phyloP scores from a whole-genome alignment of 2,329 filamentous ascomycete species.

The Venturia aucupariae region DNA sequence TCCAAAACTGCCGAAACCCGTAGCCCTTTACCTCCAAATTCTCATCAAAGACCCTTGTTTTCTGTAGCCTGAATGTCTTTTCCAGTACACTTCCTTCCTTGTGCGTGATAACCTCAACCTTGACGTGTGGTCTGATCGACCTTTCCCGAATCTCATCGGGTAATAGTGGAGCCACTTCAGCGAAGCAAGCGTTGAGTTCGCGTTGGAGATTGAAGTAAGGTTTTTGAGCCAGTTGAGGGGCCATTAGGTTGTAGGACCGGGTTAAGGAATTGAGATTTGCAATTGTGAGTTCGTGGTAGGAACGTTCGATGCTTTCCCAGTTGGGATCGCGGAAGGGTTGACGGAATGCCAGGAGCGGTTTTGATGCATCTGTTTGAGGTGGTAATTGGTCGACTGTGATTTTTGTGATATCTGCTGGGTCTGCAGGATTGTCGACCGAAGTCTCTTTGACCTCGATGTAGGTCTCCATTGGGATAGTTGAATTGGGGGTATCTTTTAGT shows the following conservation, averaged over 20 bases:
- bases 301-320: conserved; percentile 64
- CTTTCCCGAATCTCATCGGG: conserved; percentile 63
- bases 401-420: background rate
- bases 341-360: conserved; percentile 27
- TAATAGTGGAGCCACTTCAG: conserved; percentile 72
- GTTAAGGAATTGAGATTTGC: conserved; percentile 69
- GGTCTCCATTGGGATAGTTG: conserved; percentile 15
- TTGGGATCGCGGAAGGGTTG: conserved; percentile 65
- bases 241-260: conserved; percentile 89
- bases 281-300: conserved; percentile 70
- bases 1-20: conserved; percentile 83
- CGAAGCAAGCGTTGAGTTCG: conserved; percentile 72
- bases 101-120: conserved; percentile 35
- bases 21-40: conserved; percentile 57
- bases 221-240: conserved; percentile 84
- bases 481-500: conserved; percentile 20
- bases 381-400: conserved; percentile 17
- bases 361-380: conserved; percentile 15
- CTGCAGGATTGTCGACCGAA: conserved; percentile 19
- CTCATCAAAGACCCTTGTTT: conserved; percentile 63
- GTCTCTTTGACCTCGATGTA: conserved; percentile 31
- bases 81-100: conserved; percentile 50
- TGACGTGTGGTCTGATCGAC: conserved; percentile 40
- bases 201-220: conserved; percentile 79
- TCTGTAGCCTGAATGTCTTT: conserved; percentile 42